phyloP scores from a whole-genome alignment of 306 rosid species.

The Rosa rugosa region DNA sequence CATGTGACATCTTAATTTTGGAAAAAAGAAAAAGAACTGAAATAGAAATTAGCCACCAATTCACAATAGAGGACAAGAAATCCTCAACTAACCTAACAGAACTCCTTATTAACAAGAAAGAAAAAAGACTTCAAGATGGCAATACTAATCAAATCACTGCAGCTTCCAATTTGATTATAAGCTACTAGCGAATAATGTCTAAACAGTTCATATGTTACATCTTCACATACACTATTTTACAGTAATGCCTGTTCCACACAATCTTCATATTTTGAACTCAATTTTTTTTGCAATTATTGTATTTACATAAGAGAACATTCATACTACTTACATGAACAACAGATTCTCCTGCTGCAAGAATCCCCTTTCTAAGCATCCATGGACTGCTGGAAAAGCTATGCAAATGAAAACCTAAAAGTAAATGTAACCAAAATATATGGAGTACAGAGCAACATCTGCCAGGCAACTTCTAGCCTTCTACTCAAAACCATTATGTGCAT shows the following conservation, averaged over 20 bases:
- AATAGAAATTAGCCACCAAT: background rate
- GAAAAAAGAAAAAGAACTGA: background rate
- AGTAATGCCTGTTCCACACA: background rate
- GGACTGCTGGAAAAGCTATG: slow-evolving; percentile 94
- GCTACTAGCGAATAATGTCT: background rate
- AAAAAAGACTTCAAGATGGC: background rate
- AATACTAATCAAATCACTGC: background rate
- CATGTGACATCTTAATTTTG: background rate
- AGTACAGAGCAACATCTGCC: background rate
- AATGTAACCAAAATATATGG: too few relatives aligned
- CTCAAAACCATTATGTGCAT: background rate
- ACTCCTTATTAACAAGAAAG: background rate
- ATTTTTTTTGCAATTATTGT: background rate
- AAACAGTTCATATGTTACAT: background rate
- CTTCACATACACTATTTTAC: background rate
- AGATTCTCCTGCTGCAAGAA: slow-evolving; percentile 71
- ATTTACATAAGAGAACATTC: background rate
- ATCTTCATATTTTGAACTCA: background rate
- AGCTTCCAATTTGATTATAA: background rate
- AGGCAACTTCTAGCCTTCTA: background rate
- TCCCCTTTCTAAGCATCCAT: slow-evolving; percentile 74
- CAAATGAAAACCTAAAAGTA: slow-evolving; percentile 16
- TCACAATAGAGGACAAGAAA: background rate
- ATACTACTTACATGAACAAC: slow-evolving; percentile 69
- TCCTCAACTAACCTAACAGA: background rate